Evolutionary conservation across 2,329 filamentous ascomycete genomes (phyloP), one percentile per base, ranked within the genome.

Genomic region (Sclerotinia subarctica): DNA sequence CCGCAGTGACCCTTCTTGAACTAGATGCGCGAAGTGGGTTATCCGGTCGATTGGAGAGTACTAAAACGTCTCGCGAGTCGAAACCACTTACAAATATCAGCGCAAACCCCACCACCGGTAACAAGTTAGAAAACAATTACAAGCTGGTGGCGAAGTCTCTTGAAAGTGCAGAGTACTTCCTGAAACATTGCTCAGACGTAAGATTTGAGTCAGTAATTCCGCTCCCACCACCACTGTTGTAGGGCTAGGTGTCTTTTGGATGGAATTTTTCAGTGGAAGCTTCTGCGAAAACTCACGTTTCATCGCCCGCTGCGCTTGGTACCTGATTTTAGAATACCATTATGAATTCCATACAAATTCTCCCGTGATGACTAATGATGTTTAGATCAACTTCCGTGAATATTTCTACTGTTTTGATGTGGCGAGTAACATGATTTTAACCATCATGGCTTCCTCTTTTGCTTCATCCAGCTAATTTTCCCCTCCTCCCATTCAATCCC

Each of bases 141-240:
- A 47, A 24, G 52, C 17, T 58, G 26, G 21, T 21, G 52, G 58
- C 24, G 49, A 26, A 49, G 38, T 49, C 63, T 58, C 15, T 58
- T 26, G 32, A 58, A 58, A 47, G 63, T 49, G 35, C 26, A 58
- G n/a, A 58, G 53, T 58, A 44, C n/a, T 26, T 35, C 52, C 29
- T 3, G 47, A 49, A 66, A 49, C 21, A 17, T 47, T 47, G 42
- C 63, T 66, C 32, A 66, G 35, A 59, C 63, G 21, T 58, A 38
- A 47, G 6, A 35, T 21, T n/a, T 19, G 42, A 59, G 52, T 47
- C 52, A 58, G 42, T 35, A 29, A 59, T 21, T 59, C 42, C 42
- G 21, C 21, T 58, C 21, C 47, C 19, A 44, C 11, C 32, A 63
- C 24, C 19, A 54, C 2, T 46, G 5, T 59, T 63, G n/a, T 42